Conservation (phyloP, 371 early-diverging fungal genomes). For the Mortierella sp. region DNA sequence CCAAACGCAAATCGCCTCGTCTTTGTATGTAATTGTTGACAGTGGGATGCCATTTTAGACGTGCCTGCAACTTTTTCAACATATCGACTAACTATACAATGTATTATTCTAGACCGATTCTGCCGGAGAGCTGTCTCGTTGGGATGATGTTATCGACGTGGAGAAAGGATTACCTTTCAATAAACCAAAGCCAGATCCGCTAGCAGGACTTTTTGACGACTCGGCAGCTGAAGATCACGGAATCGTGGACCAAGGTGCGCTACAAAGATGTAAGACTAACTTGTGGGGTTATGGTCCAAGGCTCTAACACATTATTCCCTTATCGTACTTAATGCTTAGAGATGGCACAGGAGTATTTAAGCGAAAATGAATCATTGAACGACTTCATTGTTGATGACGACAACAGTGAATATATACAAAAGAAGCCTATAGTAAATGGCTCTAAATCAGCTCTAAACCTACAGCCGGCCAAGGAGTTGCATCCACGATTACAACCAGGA, state of each 20-base stretch:
- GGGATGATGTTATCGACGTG: constrained; percentile 28
- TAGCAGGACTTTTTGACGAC: constrained; percentile 49
- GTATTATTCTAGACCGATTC: constrained; percentile 23
- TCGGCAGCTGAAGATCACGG: constrained; percentile 19
- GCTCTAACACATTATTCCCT: not conserved
- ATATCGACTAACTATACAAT: not conserved
- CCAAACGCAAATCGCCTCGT: constrained; percentile 38
- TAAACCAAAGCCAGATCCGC: constrained; percentile 28
- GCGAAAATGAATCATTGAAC: constrained; percentile 42
- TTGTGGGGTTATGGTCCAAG: not conserved
- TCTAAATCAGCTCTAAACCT: constrained; percentile 2
- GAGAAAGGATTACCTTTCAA: constrained; percentile 34
- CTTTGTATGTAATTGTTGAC: constrained; percentile 22
- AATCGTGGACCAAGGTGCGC: constrained; percentile 26
- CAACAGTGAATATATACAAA: constrained; percentile 72
- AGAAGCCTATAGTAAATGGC: constrained; percentile 21
- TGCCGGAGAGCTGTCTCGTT: constrained; percentile 25
- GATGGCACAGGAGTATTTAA: constrained; percentile 30
- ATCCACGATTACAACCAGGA: constrained; percentile 67
- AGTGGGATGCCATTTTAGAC: not conserved
- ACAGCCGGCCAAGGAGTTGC: constrained; percentile 39
- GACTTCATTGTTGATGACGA: constrained; percentile 93
- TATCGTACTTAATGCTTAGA: constrained; percentile 15
- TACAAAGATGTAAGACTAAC: not conserved
- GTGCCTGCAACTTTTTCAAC: not conserved